Evolutionary conservation across 805 yeast species (phyloP), one percentile per base, ranked within the genome.

Genomic region (Priceomyces fermenticarens): DNA sequence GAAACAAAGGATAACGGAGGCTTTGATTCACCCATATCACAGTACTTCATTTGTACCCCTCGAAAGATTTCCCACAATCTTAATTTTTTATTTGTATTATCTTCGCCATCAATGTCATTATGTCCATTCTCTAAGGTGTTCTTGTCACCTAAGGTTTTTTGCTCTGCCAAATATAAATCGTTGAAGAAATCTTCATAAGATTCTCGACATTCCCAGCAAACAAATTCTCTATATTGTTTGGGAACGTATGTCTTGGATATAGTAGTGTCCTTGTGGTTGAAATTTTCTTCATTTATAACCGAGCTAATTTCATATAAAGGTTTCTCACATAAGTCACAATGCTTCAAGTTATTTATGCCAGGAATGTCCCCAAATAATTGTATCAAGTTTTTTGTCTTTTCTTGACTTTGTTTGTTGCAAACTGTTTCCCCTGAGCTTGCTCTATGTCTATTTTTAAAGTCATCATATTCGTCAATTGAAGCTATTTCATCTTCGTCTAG

Each of bases 271-370:
- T 14, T 16, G 13, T 29, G 33, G n/a, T 23, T 25, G 17, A 27
- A 20, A 8, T 49, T 47, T 37, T 53, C 47, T 44, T 47, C 55
- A 40, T 57, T 55, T 39, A 67, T 54, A 13, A 64, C 49, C 10
- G 66, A 84, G 64, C 57, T 81, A 48, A 70, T 57, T 43, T 83
- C 88, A 55, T 83, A 84, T 23, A 84, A 56, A 11, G 88, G 86
- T 40, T 73, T 75, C 30, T 82, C 87, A 57, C 91, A 84, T 10
- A 84, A 63, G n/a, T 81, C 78, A 54, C 91, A 84, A 51, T 76
- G 62, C 45, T 71, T 72, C 29, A 76, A 55, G 27, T 59, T 42
- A 45, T 63, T 65, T 31, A 61, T 48, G 10, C 71, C 73, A 0
- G 72, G 72, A 28, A 66, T 56, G 36, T 58, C 57, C 13, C 72